Conservation (phyloP, 106 monocot species). For the Dioscorea zingiberensis region DNA sequence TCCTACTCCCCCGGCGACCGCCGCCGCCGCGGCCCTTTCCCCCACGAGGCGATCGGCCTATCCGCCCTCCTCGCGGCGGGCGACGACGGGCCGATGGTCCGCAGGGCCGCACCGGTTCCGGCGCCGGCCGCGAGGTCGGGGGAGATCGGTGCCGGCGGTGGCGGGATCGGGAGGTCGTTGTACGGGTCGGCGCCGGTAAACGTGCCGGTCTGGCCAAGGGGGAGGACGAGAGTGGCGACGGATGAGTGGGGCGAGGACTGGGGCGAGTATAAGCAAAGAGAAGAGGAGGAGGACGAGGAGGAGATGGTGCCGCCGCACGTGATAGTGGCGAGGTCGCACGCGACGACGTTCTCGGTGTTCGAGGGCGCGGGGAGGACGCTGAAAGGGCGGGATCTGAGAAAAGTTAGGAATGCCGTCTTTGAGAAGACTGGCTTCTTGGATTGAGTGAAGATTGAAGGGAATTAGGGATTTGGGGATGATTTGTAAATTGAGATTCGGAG, state of each 20-base stretch:
- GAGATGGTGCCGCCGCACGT: slow-evolving; percentile 84
- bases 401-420: slow-evolving; percentile 70
- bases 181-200: slow-evolving; percentile 60
- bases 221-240: slow-evolving; percentile 4
- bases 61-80: slow-evolving; percentile 47
- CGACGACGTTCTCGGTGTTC: slow-evolving; percentile 62
- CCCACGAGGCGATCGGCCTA: slow-evolving; percentile 36
- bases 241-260: not conserved
- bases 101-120: slow-evolving; percentile 17
- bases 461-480: too few relatives aligned
- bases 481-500: too few relatives aligned
- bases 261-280: slow-evolving; percentile 1
- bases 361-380: slow-evolving; percentile 85
- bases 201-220: slow-evolving; percentile 53
- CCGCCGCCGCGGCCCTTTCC: slow-evolving; percentile 12
- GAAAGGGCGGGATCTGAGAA: slow-evolving; percentile 79
- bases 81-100: slow-evolving; percentile 4
- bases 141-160: not conserved
- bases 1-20: not conserved
- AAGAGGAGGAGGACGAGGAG: slow-evolving; percentile 28
- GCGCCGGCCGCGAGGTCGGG: not conserved
- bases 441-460: not conserved
- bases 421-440: slow-evolving; percentile 75
- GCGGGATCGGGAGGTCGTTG: slow-evolving; percentile 2
- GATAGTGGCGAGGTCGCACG: slow-evolving; percentile 66